Evolutionary conservation across 805 yeast genomes (phyloP), one percentile per base, ranked within the genome.

Genomic region (Nakazawaea peltata): DNA sequence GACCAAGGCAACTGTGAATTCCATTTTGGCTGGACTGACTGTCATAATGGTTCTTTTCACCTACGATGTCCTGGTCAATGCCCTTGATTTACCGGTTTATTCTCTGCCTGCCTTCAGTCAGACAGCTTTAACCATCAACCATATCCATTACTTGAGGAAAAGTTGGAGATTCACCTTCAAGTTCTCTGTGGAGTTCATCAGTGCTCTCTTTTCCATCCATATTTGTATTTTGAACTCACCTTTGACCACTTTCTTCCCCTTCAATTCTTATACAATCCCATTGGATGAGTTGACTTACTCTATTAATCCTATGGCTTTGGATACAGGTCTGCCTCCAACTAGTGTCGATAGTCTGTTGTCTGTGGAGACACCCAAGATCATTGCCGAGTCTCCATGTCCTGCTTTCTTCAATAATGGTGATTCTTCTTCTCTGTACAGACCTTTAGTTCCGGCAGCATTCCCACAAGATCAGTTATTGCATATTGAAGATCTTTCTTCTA

Each of bases 401-500:
- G 22, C 30, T 5, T 30, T 34, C 15, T 26, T 19, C 13, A 22
- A 6, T 5, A 7, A 5, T 14, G 5, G 18, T 12, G 10, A 27
- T 5, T 11, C 23, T 6, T 8, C 7, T 11, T 8, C 29, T 10
- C 6, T 5, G 10, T 21, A 25, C 7, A 12, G 15, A 6, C 24
- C 27, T 13, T 26, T 10, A 4, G 31, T 39, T 2, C 56, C 59
- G 1, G 57, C 57, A n/a, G 41, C 59, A 8, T 55, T 54, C 34
- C 59, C 63, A 1, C 36, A 41, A 16, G 56, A 48, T 27, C 61
- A 56, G 32, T 41, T 50, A 5, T 41, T 47, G 17, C 54, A 52
- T 29, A 46, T 56, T 43, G 49, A 52, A 33, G 61, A 56, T 33
- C 49, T 58, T 3, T 54, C 65, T 5, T 57, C 62, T 4, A 40